Base-by-base conservation (phyloP, 495 filamentous ascomycete species). In the Penicillium samsonianum region DNA sequence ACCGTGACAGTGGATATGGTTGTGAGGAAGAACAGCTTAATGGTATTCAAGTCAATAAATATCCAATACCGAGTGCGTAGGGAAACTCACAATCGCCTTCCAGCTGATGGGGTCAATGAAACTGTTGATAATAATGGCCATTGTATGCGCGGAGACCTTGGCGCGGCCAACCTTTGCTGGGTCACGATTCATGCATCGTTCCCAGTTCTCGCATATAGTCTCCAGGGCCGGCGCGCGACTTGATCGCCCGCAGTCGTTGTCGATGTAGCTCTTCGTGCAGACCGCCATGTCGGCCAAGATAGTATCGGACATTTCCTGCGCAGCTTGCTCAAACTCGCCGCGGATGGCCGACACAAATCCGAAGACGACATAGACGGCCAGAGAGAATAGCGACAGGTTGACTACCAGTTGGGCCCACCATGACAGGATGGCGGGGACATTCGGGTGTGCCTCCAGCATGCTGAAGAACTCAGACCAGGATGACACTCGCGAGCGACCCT, bases 341-440 rank as follows among this genome's bases (percentile, higher is more conserved):
- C 84, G 84, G 43, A 98, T 84, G 6, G 90, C 85, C 20, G 78
- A 68, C 62, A 88, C 82, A 70, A 92, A 83, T 16, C 78, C 78
- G 63, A 85, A 90, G 31, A 91, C 73, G n/a, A 87, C 75, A 68
- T 87, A 92, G 19, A 93, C 77, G 10, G 85, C 77, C 10, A 84
- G 71, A 40, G 80, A 74, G 10, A 90, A 81, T 5, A 96, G 75
- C 58, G 88, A 79, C 57, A 90, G 58, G 66, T 96, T 97, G 65
- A 96, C 85, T 9, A 82, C 70, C 40, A 97, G 78, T 59, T 93
- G 90, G 12, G 91, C 75, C 82, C 92, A 98, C 70, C 84, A 88
- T 26, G 91, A 91, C 20, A 97, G 76, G 50, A 96, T 89, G 52
- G 86, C 82, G 5, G 94, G 94, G n/a, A 96, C 83, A 61, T 87